These are phyloP conservation scores for Pseudoturritis turrita DNA, from an alignment of 345 rosid species.

Conservation along the genomic window DNA sequence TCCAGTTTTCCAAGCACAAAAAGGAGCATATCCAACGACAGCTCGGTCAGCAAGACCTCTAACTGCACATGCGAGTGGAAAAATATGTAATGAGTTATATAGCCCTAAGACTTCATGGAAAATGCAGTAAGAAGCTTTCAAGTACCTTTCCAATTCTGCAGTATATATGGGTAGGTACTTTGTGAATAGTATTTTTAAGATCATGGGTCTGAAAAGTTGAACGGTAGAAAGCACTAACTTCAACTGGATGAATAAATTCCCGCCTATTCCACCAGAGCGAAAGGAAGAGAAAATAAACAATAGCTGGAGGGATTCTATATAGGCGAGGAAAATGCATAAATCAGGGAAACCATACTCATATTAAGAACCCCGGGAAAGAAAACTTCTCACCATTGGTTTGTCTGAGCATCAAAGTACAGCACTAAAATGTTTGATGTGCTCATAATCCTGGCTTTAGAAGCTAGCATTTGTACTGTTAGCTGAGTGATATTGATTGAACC, in stretches of 20 bases:
- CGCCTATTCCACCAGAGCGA: slow-evolving; percentile 47
- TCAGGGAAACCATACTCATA: slow-evolving; percentile 6
- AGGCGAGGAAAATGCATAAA: slow-evolving; percentile 8
- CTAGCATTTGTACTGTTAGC: slow-evolving; percentile 53
- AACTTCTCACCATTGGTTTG: slow-evolving; percentile 61
- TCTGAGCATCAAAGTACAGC: slow-evolving; percentile 65
- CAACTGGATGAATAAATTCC: slow-evolving; percentile 67
- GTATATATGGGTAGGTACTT: slow-evolving; percentile 64
- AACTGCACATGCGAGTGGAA: slow-evolving; percentile 48
- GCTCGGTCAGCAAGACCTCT: slow-evolving; percentile 66
- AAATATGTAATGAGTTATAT: slow-evolving; percentile 18
- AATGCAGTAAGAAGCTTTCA: not conserved
- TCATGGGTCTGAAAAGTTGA: slow-evolving; percentile 41
- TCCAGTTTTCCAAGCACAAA: slow-evolving; percentile 69
- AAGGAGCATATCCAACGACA: slow-evolving; percentile 76
- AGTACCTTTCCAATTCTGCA: slow-evolving; percentile 73
- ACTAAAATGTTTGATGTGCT: slow-evolving; percentile 43
- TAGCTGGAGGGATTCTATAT: not conserved
- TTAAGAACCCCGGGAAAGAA: slow-evolving; percentile 1
- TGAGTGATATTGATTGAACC: slow-evolving; percentile 46
- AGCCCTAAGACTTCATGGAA: slow-evolving; percentile 5
- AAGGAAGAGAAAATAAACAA: slow-evolving; percentile 14
- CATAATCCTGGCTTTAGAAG: slow-evolving; percentile 64
- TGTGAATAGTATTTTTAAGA: slow-evolving; percentile 26
- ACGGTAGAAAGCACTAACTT: slow-evolving; percentile 59